Base-by-base conservation (phyloP, 2,329 filamentous ascomycete genomes). In the Macrophomina pseudophaseolina region DNA sequence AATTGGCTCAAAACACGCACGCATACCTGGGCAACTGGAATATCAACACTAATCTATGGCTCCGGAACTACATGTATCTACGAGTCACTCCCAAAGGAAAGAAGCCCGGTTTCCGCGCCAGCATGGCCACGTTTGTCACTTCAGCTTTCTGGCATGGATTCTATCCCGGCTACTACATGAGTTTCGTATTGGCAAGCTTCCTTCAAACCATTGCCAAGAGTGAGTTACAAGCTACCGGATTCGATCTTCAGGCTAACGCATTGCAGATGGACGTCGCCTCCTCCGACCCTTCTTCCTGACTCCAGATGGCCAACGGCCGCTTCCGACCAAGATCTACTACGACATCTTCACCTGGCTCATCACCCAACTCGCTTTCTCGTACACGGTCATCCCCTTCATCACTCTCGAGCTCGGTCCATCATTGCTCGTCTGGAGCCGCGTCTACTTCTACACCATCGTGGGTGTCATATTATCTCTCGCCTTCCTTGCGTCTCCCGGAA, bases 111-210 rank as follows among this genome's bases (percentile, higher is more conserved):
- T 99, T 99, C 82, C 87, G 94, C 67, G 95, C 95, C 60, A 98
- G 91, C 74, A 82, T 99, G 82, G 93, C 93, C 40, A 99, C 95
- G 0, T 99, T 99, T 76, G 87, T 89, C 6, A 98, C 95, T 23
- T 97, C 93, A 74, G 94, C 95, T 3, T 90, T 98, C 71, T 99
- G 95, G 95, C 95, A 99, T 75, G 95, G 95, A 35, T 99, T 99
- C 80, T 96, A 97, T 72, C 94, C 95, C 0, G 95, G 95, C 5
- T 99, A 99, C 79, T 98, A 98, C 78, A 81, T 99, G 68, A 86
- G 91, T 5, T 99, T 99, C 74, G 81, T 98, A 48, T 85, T 98
- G 7, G 95, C 92, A 1, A 93, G 93, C 69, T 91, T 99, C 71
- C 87, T 97, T 35, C 95, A 99, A 76, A 97, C 93, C 2, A 90